These are phyloP conservation scores for Fusarium nygamai DNA, from an alignment of 2,329 filamentous ascomycete species.

Conservation along the genomic window DNA sequence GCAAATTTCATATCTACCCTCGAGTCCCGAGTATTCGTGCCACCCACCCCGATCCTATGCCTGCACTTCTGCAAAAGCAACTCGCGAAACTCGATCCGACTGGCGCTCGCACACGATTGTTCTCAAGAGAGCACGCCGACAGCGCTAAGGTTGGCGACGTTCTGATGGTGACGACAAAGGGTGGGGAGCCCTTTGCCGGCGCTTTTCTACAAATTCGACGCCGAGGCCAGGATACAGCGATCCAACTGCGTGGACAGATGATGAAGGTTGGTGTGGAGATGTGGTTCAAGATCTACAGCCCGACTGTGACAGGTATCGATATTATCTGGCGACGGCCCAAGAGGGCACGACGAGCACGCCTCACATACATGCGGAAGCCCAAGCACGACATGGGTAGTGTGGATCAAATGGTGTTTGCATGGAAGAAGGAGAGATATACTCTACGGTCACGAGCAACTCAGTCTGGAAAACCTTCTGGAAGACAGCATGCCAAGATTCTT, in stretches of 20 bases:
- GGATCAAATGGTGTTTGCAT: slow-evolving; percentile 75
- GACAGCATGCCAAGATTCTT: slow-evolving; percentile 24
- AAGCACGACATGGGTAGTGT: slow-evolving; percentile 90
- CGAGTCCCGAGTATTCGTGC: slow-evolving; percentile 65
- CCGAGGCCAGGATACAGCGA: slow-evolving; percentile 87
- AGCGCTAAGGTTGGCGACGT: slow-evolving; percentile 88
- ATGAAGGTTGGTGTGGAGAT: slow-evolving; percentile 92
- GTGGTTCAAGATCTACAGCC: slow-evolving; percentile 96
- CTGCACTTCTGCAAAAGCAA: slow-evolving; percentile 73
- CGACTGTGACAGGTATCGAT: slow-evolving; percentile 89
- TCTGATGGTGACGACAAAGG: slow-evolving; percentile 83
- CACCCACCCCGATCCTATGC: slow-evolving; percentile 73
- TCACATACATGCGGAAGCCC: slow-evolving; percentile 91
- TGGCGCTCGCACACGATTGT: slow-evolving; percentile 82
- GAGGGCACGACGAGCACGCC: slow-evolving; percentile 84
- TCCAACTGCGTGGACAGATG: slow-evolving; percentile 86
- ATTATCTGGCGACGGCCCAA: slow-evolving; percentile 88
- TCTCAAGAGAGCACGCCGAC: slow-evolving; percentile 80
- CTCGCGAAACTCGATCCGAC: slow-evolving; percentile 83
- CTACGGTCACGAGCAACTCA: slow-evolving; percentile 50
- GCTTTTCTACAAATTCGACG: slow-evolving; percentile 88
- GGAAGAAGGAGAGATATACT: slow-evolving; percentile 58
- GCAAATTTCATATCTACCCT: slow-evolving; percentile 63
- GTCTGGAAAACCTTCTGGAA: slow-evolving; percentile 29
- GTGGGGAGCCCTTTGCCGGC: slow-evolving; percentile 87